Evolutionary conservation across 768 basidiomycete species (phyloP), one percentile per base, ranked within the genome.

Genomic region (Ramaria sp.): DNA sequence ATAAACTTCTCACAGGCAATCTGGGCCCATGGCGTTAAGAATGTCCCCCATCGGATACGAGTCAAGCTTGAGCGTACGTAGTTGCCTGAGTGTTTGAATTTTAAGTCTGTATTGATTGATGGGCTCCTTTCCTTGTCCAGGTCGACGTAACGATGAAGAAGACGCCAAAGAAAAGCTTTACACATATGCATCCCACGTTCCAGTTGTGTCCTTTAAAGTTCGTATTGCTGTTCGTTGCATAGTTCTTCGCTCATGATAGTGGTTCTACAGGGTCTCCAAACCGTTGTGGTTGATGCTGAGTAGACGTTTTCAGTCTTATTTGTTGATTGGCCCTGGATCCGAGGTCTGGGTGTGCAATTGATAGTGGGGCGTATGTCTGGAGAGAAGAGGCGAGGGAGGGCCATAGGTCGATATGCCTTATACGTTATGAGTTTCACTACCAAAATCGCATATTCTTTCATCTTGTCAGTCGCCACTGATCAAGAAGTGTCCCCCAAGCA

Each of bases 121-220:
- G 12, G 2, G 33, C 22, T 48, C 0, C 47, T 54, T 52, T 48
- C 0, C 47, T 54, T 52, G 13, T 38, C 15, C 64, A 93, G 89
- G 95, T 66, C 95, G 94, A 78, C 89, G 96, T 67, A 98, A 98
- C 72, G 95, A 99, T 73, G 94, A 97, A 65, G 95, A 99, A 78
- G 88, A 86, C 66, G 95, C 96, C 59, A 96, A 94, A 77, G 94
- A 95, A 80, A 96, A 94, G 77, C 86, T 96, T 57, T 97, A 76
- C 79, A 94, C 90, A 31, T 91, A 92, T 70, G 93, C 89, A 61
- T 81, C 81, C 59, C 80, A 88, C 68, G 84, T 96, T 56, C 77
- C 82, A 47, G 89, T 91, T 46, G 66, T 71, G 7, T 73, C 84
- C 46, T 92, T 91, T 86, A 94, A 95, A 86, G 93, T 86, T 58